Evolutionary conservation across 139 green algal genomes (phyloP).

Genomic region (Nannochloris sp.): DNA sequence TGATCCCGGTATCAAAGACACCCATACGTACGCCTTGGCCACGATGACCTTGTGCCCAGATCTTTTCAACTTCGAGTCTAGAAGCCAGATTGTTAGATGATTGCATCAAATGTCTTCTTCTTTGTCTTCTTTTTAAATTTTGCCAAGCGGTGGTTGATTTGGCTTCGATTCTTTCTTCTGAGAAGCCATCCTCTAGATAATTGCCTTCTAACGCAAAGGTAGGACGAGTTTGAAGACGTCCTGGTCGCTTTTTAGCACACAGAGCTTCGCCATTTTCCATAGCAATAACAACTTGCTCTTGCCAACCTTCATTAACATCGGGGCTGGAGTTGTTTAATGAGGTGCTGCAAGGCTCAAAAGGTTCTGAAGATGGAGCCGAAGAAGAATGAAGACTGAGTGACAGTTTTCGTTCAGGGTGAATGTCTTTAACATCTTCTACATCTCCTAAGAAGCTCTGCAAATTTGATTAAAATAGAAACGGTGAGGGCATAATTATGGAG

Average conservation of each 20-base stretch:
- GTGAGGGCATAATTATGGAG: too few relatives aligned
- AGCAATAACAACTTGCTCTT: too few relatives aligned
- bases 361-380: not conserved
- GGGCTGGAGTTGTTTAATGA: too few relatives aligned
- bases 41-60: constrained; percentile 78
- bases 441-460: constrained; percentile 12
- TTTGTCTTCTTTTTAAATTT: not conserved
- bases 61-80: constrained; percentile 46
- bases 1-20: constrained; percentile 98
- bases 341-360: not conserved
- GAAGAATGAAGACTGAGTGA: not conserved
- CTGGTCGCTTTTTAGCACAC: not conserved
- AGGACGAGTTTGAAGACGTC: constrained; percentile 30
- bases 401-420: constrained; percentile 55
- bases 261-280: too few relatives aligned
- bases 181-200: not conserved
- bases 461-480: not conserved
- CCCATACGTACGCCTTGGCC: constrained; percentile 77
- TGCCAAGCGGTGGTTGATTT: not conserved
- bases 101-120: not conserved
- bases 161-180: not conserved
- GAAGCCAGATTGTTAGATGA: constrained; percentile 31
- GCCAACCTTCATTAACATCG: too few relatives aligned
- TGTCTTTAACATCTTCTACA: constrained; percentile 44
- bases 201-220: constrained; percentile 27